Evolutionary conservation across 139 green algal genomes (phyloP), one percentile per base, ranked within the genome.

Genomic region (Chlorella sorokiniana): DNA sequence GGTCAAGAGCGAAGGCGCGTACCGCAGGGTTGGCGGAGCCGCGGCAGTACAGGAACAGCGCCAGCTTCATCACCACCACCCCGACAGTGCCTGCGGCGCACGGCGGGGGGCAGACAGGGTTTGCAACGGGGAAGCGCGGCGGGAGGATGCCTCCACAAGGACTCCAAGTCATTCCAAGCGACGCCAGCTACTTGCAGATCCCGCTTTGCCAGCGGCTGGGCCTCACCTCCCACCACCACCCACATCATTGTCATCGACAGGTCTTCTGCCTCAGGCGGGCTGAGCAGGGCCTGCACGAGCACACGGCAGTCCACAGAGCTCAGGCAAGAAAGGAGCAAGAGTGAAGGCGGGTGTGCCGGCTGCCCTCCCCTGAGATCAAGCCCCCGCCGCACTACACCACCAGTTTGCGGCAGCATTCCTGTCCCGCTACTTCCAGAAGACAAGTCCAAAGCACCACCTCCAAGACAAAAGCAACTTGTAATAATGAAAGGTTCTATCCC

Each of bases 1-100:
- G 90, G 72, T 93, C 90, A 44, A 90, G 71, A 1, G 88, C 89
- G 59, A 92, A 91, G 25, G 89, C 83, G 16, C 71, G 23, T 14
- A 93, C 88, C 8, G 84, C 80, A 25, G 89, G 78, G 45, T 88
- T 77, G 35, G 22, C 56, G 56, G 65, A 82, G 41, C 76, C 81
- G 9, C 85, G 72, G 48, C 81, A 86, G n/a, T 82, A 70, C 6
- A 86, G 37, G 62, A 78, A 86, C 20, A 86, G 76, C 10, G 23
- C 33, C 7, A 92, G 75, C 83, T 93, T 93, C 42, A 84, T 64
- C 5, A 82, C 76, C 3, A 88, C 90, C 5, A 87, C 86, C 22
- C 73, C 73, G 10, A 79, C 20, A 0, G 73, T 79, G 35, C 52
- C 73, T 79, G 73, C 54, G n/a, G n/a, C n/a, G n/a, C n/a, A n/a